Evolutionary conservation across 2,329 filamentous ascomycete species (phyloP).

Genomic region (Scedosporium apiospermum): DNA sequence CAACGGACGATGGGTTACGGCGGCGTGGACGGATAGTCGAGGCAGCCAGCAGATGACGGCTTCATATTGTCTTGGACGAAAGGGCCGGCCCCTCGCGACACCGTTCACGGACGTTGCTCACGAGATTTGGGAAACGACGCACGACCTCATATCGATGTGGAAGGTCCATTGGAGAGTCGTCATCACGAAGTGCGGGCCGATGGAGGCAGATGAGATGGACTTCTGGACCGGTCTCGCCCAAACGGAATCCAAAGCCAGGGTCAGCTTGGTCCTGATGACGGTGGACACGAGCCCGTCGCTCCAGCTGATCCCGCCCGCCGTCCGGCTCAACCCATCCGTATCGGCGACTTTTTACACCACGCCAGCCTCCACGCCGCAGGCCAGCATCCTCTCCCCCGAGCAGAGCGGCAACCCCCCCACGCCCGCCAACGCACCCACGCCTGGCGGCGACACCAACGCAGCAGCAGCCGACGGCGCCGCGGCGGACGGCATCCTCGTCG

Average conservation of each 20-base stretch:
- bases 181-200: slow-evolving; percentile 60
- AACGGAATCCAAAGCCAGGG: slow-evolving; percentile 38
- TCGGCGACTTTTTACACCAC: slow-evolving; percentile 45
- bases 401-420: slow-evolving; percentile 42
- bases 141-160: slow-evolving; percentile 60
- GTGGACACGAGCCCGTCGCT: slow-evolving; percentile 57
- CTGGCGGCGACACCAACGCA: slow-evolving; percentile 23
- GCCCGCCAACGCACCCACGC: slow-evolving; percentile 30
- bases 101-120: slow-evolving; percentile 54
- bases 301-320: slow-evolving; percentile 48
- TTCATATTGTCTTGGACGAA: slow-evolving; percentile 61
- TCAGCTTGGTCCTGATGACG: slow-evolving; percentile 50
- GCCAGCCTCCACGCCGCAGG: slow-evolving; percentile 59
- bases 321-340: slow-evolving; percentile 36
- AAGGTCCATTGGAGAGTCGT: slow-evolving; percentile 71
- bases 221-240: slow-evolving; percentile 46
- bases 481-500: slow-evolving; percentile 59
- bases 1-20: slow-evolving; percentile 69
- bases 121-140: slow-evolving; percentile 71
- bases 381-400: slow-evolving; percentile 50
- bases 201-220: slow-evolving; percentile 57
- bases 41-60: slow-evolving; percentile 64
- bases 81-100: slow-evolving; percentile 40
- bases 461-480: slow-evolving; percentile 36
- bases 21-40: slow-evolving; percentile 71